phyloP scores from a whole-genome alignment of 164 flowering plant genomes.

The Vitis labrusca region DNA sequence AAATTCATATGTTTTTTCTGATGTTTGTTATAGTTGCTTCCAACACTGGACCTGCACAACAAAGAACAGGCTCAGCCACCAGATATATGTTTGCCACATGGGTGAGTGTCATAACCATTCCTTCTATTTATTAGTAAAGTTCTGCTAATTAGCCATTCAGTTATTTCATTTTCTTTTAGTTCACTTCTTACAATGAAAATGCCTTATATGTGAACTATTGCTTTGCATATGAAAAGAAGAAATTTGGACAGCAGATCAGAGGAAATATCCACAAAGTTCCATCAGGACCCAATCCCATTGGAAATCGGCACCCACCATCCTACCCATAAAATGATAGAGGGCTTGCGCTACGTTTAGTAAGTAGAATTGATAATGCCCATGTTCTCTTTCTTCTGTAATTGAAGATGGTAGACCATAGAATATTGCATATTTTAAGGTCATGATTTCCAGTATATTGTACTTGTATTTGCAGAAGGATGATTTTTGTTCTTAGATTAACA shows the following conservation, averaged over 20 bases:
- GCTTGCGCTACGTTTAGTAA: background rate
- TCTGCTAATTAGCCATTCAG: background rate
- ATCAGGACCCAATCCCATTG: conserved; percentile 20
- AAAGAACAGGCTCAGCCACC: background rate
- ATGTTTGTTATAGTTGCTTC: background rate
- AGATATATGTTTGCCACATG: conserved; percentile 6
- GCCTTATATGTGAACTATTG: background rate
- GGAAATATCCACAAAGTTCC: conserved; percentile 1
- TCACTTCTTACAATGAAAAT: background rate
- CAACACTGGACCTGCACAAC: background rate
- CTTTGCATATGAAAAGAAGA: background rate
- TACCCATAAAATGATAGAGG: background rate
- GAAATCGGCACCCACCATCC: conserved; percentile 15
- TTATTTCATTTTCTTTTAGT: background rate
- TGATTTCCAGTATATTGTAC: too few relatives aligned
- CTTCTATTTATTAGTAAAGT: background rate
- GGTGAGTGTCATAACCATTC: conserved; percentile 1
- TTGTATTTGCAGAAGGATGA: too few relatives aligned
- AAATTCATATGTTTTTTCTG: background rate
- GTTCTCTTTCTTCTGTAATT: too few relatives aligned
- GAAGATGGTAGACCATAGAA: too few relatives aligned
- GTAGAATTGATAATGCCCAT: too few relatives aligned
- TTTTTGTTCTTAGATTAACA: too few relatives aligned
- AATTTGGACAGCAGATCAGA: background rate
- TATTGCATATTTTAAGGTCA: too few relatives aligned